Conservation (phyloP, 768 basidiomycete genomes). For the Coprinopsis sp. region DNA sequence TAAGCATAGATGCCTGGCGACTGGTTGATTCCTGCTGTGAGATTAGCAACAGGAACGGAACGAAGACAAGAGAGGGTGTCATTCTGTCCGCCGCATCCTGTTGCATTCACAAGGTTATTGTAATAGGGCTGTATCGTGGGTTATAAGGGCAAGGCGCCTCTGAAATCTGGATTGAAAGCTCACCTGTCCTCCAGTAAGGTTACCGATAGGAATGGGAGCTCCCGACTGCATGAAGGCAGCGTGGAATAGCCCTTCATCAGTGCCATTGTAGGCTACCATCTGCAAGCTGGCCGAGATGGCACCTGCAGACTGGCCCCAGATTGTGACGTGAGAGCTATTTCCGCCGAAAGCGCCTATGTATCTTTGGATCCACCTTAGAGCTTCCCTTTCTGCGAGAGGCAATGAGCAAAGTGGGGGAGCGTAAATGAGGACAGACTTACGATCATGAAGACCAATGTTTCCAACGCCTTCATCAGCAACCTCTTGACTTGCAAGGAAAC, state of each 20-base stretch:
- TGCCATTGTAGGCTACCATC: constrained; percentile 37
- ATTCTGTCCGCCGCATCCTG: constrained; percentile 27
- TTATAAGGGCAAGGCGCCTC: neutral
- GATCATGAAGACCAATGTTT: constrained; percentile 30
- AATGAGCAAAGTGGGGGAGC: neutral
- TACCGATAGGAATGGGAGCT: constrained; percentile 26
- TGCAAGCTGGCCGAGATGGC: constrained; percentile 44
- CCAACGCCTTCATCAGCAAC: constrained; percentile 21
- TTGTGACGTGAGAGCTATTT: constrained; percentile 42
- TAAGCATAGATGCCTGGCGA: constrained; percentile 24
- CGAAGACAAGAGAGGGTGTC: constrained; percentile 44
- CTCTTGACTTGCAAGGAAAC: constrained; percentile 30
- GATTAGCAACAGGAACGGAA: constrained; percentile 23
- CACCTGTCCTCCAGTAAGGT: constrained; percentile 3
- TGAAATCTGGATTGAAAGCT: neutral
- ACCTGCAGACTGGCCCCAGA: constrained; percentile 52
- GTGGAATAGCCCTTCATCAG: constrained; percentile 35
- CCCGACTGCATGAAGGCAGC: constrained; percentile 44
- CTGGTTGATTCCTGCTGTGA: constrained; percentile 26
- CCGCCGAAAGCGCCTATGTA: constrained; percentile 56
- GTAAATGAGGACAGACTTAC: constrained; percentile 15
- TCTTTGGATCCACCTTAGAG: constrained; percentile 52
- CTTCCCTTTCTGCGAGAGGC: constrained; percentile 24
- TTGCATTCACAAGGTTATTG: constrained; percentile 34
- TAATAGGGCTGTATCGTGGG: constrained; percentile 23